These are phyloP conservation scores for Amanita brunnescens DNA, from an alignment of 768 basidiomycete genomes.

Conservation along the genomic window DNA sequence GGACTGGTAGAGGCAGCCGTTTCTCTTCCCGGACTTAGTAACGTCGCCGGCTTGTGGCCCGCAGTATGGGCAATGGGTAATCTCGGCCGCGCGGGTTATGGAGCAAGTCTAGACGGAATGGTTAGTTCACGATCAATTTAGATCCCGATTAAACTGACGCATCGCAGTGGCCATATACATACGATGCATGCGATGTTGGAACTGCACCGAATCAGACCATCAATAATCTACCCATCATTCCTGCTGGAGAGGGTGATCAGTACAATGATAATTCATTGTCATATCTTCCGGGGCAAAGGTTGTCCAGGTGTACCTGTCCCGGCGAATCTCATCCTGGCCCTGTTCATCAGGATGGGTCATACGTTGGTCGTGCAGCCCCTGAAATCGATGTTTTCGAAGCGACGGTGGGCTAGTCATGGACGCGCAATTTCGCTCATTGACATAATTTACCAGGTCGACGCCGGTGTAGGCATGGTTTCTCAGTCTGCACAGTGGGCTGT, in stretches of 20 bases:
- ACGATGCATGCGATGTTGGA: slow-evolving; percentile 90
- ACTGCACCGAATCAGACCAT: slow-evolving; percentile 78
- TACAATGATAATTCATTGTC: slow-evolving; percentile 49
- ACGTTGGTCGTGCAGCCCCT: slow-evolving; percentile 73
- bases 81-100: slow-evolving; percentile 82
- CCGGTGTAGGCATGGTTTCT: slow-evolving; percentile 50
- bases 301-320: slow-evolving; percentile 83
- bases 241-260: slow-evolving; percentile 53
- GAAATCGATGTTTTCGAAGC: slow-evolving; percentile 92
- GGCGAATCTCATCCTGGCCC: slow-evolving; percentile 88
- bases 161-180: slow-evolving; percentile 70
- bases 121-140: slow-evolving; percentile 18
- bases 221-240: slow-evolving; percentile 53
- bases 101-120: slow-evolving; percentile 79
- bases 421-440: not conserved
- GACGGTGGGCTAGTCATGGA: slow-evolving; percentile 32
- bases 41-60: slow-evolving; percentile 68
- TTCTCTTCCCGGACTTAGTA: slow-evolving; percentile 58
- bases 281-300: slow-evolving; percentile 79
- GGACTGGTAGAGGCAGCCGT: slow-evolving; percentile 68
- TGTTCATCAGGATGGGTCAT: slow-evolving; percentile 64
- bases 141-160: not conserved
- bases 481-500: slow-evolving; percentile 81
- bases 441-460: slow-evolving; percentile 19
- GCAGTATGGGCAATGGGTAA: slow-evolving; percentile 80